Percentiles rank a stretch among this genome's conserved stretches.
These are phyloP conservation scores for Populus pruinosa DNA, from an alignment of 345 rosid species.

Conservation along the genomic window DNA sequence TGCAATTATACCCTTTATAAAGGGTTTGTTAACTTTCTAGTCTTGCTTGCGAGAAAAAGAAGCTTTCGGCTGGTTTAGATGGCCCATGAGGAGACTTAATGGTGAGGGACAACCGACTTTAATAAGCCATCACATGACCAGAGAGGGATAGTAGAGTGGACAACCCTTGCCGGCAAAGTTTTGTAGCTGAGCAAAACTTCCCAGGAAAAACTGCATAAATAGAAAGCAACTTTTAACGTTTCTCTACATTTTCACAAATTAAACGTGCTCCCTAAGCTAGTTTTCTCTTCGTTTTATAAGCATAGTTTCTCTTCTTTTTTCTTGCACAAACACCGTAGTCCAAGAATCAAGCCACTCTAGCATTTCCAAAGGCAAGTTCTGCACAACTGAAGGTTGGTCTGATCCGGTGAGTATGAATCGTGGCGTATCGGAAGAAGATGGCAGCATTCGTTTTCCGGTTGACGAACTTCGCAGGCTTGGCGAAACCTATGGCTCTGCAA, in stretches of 20 bases:
- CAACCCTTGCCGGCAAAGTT: conserved; percentile 19
- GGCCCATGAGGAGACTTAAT: conserved; percentile 8
- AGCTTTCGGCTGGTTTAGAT: conserved; percentile 10
- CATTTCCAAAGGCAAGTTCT: not conserved
- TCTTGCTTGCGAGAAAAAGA: not conserved
- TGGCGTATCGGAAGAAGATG: conserved; percentile 33
- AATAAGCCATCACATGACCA: not conserved
- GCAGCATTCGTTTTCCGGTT: conserved; percentile 47
- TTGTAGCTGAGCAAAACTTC: not conserved
- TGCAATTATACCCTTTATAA: not conserved
- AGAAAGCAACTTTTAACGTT: conserved; percentile 27
- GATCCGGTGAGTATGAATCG: conserved; percentile 27
- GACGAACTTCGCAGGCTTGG: conserved; percentile 43
- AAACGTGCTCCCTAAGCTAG: conserved; percentile 47
- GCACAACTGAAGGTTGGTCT: not conserved
- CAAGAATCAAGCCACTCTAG: not conserved
- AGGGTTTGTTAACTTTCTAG: not conserved
- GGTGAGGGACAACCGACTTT: not conserved
- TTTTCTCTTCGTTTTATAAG: conserved; percentile 4
- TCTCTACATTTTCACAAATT: conserved; percentile 36
- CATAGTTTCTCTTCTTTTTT: not conserved
- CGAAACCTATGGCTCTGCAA: conserved; percentile 49
- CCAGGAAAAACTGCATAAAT: conserved; percentile 21
- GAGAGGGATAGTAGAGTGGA: not conserved
- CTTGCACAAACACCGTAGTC: not conserved